These are phyloP conservation scores for Psilocybe cubensis DNA, from an alignment of 768 basidiomycete species.

Conservation along the genomic window DNA sequence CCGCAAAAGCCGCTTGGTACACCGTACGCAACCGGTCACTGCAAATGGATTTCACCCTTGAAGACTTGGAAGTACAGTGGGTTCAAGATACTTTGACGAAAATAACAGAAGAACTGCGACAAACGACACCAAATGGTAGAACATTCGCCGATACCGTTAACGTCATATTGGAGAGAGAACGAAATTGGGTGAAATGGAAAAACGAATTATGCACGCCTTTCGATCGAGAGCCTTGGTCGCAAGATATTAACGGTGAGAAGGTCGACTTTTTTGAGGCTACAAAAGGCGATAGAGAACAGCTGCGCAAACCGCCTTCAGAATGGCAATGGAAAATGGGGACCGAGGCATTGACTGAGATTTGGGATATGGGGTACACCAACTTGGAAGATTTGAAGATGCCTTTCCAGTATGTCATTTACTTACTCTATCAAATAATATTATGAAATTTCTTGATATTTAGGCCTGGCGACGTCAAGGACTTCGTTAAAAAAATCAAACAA, in stretches of 20 bases:
- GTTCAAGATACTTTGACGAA: slow-evolving; percentile 70
- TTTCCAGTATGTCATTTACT: slow-evolving; percentile 42
- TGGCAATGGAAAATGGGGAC: slow-evolving; percentile 73
- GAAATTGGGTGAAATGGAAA: slow-evolving; percentile 93
- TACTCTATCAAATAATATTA: slow-evolving; percentile 8
- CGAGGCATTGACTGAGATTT: slow-evolving; percentile 76
- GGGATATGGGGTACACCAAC: slow-evolving; percentile 80
- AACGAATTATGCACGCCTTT: slow-evolving; percentile 81
- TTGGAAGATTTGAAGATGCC: slow-evolving; percentile 64
- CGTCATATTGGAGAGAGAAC: slow-evolving; percentile 78
- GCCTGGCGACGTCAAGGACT: slow-evolving; percentile 75
- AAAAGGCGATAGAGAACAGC: slow-evolving; percentile 47
- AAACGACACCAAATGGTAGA: slow-evolving; percentile 79
- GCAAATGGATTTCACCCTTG: slow-evolving; percentile 83
- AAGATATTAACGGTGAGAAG: slow-evolving; percentile 49
- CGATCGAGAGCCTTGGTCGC: slow-evolving; percentile 69
- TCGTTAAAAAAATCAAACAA: slow-evolving; percentile 69
- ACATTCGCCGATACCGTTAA: slow-evolving; percentile 75
- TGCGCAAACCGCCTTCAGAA: slow-evolving; percentile 59
- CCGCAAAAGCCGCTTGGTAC: slow-evolving; percentile 62
- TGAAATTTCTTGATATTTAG: slow-evolving; percentile 34
- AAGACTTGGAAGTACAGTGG: slow-evolving; percentile 72
- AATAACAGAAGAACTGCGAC: slow-evolving; percentile 60
- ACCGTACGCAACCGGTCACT: slow-evolving; percentile 75
- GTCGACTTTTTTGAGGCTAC: slow-evolving; percentile 70